phyloP scores from a whole-genome alignment of 805 yeast species.

The Kluyveromyces aestuarii region DNA sequence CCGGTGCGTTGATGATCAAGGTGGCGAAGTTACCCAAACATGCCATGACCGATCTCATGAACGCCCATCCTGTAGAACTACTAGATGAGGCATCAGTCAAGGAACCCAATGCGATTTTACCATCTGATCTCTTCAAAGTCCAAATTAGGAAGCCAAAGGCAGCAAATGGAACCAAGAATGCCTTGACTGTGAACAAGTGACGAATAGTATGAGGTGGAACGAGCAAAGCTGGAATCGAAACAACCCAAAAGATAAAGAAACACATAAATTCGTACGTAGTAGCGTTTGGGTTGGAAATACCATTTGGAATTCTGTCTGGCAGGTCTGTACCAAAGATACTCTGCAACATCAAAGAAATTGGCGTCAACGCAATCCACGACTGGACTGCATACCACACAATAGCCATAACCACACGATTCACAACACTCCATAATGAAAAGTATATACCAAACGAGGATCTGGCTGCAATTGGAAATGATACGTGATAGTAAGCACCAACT shows the following conservation, averaged over 20 bases:
- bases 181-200: constrained; percentile 76
- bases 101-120: constrained; percentile 30
- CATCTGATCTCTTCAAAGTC: constrained; percentile 74
- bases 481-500: constrained; percentile 72
- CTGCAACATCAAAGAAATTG: constrained; percentile 67
- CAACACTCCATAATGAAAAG: constrained; percentile 81
- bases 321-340: constrained; percentile 66
- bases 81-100: constrained; percentile 36
- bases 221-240: constrained; percentile 71
- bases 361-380: constrained; percentile 75
- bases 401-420: constrained; percentile 83
- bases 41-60: constrained; percentile 68
- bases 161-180: constrained; percentile 70
- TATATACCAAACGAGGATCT: constrained; percentile 81
- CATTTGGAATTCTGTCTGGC: constrained; percentile 53
- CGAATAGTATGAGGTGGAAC: constrained; percentile 75
- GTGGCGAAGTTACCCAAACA: constrained; percentile 82
- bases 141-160: constrained; percentile 78
- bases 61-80: constrained; percentile 71
- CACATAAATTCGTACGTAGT: constrained; percentile 65
- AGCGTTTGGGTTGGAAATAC: constrained; percentile 48
- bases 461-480: constrained; percentile 75
- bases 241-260: constrained; percentile 76
- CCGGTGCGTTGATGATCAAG: constrained; percentile 82
- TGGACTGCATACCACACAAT: constrained; percentile 86